phyloP scores from a whole-genome alignment of 805 yeast genomes.

The Saccharomycopsis sp. region DNA sequence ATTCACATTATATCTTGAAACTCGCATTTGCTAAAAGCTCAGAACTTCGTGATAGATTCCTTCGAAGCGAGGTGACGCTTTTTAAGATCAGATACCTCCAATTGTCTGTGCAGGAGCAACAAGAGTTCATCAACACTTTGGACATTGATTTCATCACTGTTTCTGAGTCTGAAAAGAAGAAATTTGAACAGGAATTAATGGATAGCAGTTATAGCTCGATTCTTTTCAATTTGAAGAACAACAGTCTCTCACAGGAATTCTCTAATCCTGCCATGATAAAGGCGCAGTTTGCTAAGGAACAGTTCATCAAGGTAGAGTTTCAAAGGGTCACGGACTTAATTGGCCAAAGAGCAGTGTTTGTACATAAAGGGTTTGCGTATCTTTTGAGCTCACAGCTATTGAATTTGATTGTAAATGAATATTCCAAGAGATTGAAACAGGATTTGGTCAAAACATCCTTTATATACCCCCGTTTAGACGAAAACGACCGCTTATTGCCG shows the following conservation, averaged over 20 bases:
- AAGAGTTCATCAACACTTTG: slow-evolving; percentile 57
- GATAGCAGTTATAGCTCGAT: slow-evolving; percentile 48
- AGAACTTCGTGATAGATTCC: slow-evolving; percentile 74
- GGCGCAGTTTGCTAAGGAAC: slow-evolving; percentile 50
- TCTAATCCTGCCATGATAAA: slow-evolving; percentile 22
- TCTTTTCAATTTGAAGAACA: slow-evolving; percentile 31
- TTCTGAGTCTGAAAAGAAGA: slow-evolving; percentile 50
- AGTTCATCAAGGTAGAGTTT: slow-evolving; percentile 79
- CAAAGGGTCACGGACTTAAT: slow-evolving; percentile 77
- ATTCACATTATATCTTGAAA: slow-evolving; percentile 82
- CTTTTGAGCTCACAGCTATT: slow-evolving; percentile 61
- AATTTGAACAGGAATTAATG: slow-evolving; percentile 42
- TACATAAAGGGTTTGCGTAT: slow-evolving; percentile 70
- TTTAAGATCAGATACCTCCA: slow-evolving; percentile 60
- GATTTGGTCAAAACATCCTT: slow-evolving; percentile 65
- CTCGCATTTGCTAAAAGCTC: slow-evolving; percentile 85
- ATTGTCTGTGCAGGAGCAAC: slow-evolving; percentile 60
- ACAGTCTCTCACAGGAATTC: slow-evolving; percentile 22
- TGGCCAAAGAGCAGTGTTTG: slow-evolving; percentile 59
- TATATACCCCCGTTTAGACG: slow-evolving; percentile 77
- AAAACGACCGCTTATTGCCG: slow-evolving; percentile 85
- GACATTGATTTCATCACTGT: slow-evolving; percentile 72
- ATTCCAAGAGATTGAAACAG: slow-evolving; percentile 42
- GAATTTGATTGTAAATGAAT: slow-evolving; percentile 64
- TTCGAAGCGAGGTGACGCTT: slow-evolving; percentile 66